Base-by-base conservation (phyloP, 2,329 filamentous ascomycete species). In the Aspergillus floridensis region DNA sequence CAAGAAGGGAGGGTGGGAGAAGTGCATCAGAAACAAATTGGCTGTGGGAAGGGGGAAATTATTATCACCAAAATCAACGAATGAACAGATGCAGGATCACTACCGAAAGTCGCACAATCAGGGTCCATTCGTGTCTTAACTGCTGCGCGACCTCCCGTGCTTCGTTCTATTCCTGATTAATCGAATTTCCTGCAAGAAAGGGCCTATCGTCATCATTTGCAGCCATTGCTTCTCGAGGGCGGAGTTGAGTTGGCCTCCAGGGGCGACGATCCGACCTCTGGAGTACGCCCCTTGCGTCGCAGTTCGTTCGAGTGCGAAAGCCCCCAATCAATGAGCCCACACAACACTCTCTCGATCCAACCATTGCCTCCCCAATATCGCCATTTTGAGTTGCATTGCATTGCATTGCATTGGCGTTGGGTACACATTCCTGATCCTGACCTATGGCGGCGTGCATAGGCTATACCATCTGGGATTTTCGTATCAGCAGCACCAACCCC, bases 381-480 rank as follows among this genome's bases (percentile, higher is more conserved):
- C 59, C 53, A 56, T 61, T 59, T 65, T 63, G 58, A 63, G 66
- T 68, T 68, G 58, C 66, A 68, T 67, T 66, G 63, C 66, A 66
- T 66, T 63, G 58, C 65, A 65, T 66, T 63, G 58, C 65, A 65
- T 63, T 61, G 57, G 48, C 56, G 55, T 64, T 49, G 31, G 62
- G 54, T 26, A 48, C 52, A 51, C 53, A 55, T 61, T 59, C 58
- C 58, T 57, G 53, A 44, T 54, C 47, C 49, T 60, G 55, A 57
- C 54, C 46, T 24, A 46, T 55, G 19, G 56, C 35, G 26, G 41
- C 53, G 35, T 59, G n/a, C 6, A 53, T 48, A 50, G 61, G 55
- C 55, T 24, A 31, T 12, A 44, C 24, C n/a, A 48, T 55, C 53
- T 55, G 41, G 58, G 52, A 49, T 48, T 44, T 35, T 51, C 50